These are phyloP conservation scores for Erysimum cheiri DNA, from an alignment of 441 rosid species.

Conservation along the genomic window DNA sequence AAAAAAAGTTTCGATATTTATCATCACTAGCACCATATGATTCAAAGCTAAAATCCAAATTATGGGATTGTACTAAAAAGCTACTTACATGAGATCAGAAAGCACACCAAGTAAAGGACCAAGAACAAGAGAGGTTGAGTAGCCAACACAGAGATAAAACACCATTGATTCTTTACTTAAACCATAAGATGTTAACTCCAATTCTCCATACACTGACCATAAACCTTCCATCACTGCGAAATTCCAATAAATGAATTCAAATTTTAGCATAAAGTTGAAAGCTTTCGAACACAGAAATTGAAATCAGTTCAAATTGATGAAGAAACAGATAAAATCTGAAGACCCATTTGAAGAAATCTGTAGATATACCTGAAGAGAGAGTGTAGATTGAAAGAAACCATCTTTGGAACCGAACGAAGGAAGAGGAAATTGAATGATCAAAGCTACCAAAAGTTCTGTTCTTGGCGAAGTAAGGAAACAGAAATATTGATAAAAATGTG, in stretches of 20 bases:
- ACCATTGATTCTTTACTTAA: conserved; percentile 61
- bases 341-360: not conserved
- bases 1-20: conserved; percentile 22
- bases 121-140: conserved; percentile 59
- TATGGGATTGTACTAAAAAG: conserved; percentile 1
- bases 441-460: conserved; percentile 52
- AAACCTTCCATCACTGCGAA: conserved; percentile 74
- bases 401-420: conserved; percentile 61
- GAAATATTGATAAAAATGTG: conserved; percentile 59
- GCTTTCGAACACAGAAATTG: not conserved
- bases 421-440: conserved; percentile 53
- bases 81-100: conserved; percentile 79
- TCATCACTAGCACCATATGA: not conserved
- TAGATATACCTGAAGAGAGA: conserved; percentile 69
- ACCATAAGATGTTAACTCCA: conserved; percentile 57
- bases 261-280: not conserved
- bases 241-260: not conserved
- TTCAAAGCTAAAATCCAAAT: not conserved
- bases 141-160: conserved; percentile 60
- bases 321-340: not conserved
- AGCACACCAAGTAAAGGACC: conserved; percentile 73
- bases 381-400: conserved; percentile 70
- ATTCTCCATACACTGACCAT: conserved; percentile 86
- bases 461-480: conserved; percentile 57
- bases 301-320: not conserved